These are phyloP conservation scores for Clitopilus hobsonii DNA, from an alignment of 768 basidiomycete genomes.

Conservation along the genomic window DNA sequence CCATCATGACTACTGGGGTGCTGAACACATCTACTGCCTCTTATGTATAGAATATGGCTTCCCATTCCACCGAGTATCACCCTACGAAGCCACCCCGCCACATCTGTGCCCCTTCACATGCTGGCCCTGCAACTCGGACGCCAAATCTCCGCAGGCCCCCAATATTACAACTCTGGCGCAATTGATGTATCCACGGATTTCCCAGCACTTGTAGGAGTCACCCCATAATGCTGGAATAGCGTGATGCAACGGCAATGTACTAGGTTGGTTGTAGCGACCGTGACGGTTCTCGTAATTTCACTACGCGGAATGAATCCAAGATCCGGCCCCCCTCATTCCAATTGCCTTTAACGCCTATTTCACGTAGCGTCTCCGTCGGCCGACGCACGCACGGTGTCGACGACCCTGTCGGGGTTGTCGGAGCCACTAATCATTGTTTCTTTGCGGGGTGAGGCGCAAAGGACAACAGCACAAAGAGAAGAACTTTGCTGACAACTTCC, in stretches of 20 bases:
- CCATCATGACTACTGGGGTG: too few relatives aligned
- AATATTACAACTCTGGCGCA: too few relatives aligned
- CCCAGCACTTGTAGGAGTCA: too few relatives aligned
- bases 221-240: too few relatives aligned
- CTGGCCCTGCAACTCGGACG: not conserved
- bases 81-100: not conserved
- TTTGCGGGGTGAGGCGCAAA: not conserved
- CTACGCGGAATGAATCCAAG: not conserved
- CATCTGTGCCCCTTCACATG: not conserved
- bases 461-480: not conserved
- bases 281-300: not conserved
- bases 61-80: not conserved
- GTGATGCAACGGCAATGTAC: too few relatives aligned
- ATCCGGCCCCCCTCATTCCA: not conserved
- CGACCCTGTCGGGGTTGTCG: not conserved
- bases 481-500: too few relatives aligned
- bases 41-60: not conserved
- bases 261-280: too few relatives aligned
- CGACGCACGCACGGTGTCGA: too few relatives aligned
- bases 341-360: not conserved
- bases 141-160: too few relatives aligned
- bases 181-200: too few relatives aligned
- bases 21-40: too few relatives aligned
- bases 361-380: not conserved
- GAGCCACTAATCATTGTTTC: not conserved